A percentile compares a stretch with the other conserved stretches of the same genome.
Evolutionary conservation across 2,329 filamentous ascomycete species (phyloP).

Genomic region (Botrytis galanthina): DNA sequence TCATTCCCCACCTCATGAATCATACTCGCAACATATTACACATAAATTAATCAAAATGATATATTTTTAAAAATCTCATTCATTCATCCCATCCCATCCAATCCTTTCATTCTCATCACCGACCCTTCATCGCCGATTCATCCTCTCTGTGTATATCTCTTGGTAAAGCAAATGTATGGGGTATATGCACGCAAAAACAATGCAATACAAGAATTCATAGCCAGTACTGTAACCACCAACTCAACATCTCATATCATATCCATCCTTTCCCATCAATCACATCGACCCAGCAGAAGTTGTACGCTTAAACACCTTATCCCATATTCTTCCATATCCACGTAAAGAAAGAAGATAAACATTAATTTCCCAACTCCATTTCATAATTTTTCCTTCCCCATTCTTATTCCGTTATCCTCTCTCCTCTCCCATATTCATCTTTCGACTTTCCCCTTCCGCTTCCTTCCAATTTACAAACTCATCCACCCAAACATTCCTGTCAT

Average conservation of each 20-base stretch:
- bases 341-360: background rate
- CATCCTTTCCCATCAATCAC: background rate
- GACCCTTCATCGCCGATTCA: background rate
- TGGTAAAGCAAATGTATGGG: background rate
- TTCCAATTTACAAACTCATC: constrained; percentile 37
- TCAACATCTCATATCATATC: background rate
- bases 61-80: background rate
- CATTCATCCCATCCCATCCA: background rate
- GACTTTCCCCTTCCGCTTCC: background rate
- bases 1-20: background rate
- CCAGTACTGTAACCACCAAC: background rate
- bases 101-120: background rate
- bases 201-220: constrained; percentile 1
- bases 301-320: background rate
- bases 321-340: background rate
- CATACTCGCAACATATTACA: background rate
- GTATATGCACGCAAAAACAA: background rate
- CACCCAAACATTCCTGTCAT: constrained; percentile 39
- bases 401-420: background rate
- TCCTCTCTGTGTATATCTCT: background rate
- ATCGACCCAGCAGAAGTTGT: background rate
- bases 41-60: background rate
- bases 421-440: background rate
- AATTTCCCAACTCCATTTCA: constrained; percentile 5
- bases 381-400: background rate